phyloP scores from a whole-genome alignment of 176 grass and related monocot species.

The Bonia amplexicaulis region DNA sequence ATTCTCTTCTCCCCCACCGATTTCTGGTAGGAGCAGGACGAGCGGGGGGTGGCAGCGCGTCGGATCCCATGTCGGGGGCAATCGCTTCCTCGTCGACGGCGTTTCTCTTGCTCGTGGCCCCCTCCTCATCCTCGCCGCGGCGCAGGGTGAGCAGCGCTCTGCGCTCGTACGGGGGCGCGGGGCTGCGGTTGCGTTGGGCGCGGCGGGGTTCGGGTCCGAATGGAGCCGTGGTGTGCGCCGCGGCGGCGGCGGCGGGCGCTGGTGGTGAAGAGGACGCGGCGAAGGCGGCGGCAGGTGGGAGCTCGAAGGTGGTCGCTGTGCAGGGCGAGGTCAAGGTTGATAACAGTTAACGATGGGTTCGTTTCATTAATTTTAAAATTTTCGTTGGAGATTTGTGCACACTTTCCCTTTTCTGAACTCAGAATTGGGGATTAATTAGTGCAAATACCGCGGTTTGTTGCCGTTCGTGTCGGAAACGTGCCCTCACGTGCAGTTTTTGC shows the following conservation, averaged over 20 bases:
- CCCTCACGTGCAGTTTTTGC: background rate
- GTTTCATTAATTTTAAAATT: too few relatives aligned
- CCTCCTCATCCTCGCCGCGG: constrained; percentile 6
- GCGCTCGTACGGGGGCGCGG: constrained; percentile 1
- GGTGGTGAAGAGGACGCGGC: constrained; percentile 1
- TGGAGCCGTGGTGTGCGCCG: constrained; percentile 10
- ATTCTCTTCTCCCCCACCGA: background rate
- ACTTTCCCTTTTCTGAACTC: background rate
- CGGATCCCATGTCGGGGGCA: constrained; percentile 24
- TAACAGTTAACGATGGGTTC: background rate
- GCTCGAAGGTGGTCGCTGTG: background rate
- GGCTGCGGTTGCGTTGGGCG: constrained; percentile 21
- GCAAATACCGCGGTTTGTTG: background rate
- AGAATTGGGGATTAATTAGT: background rate
- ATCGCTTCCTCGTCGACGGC: constrained; percentile 31
- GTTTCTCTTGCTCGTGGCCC: constrained; percentile 21
- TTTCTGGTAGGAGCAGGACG: background rate
- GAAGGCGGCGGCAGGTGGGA: background rate
- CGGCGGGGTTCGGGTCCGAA: background rate
- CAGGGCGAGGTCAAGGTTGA: constrained; percentile 27
- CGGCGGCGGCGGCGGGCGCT: background rate
- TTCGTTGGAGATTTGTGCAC: background rate
- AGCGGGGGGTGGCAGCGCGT: background rate
- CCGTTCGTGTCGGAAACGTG: constrained; percentile 13
- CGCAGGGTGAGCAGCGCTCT: constrained; percentile 11